Conservation (phyloP, 2,329 filamentous ascomycete species). For the Truncatella angustata region DNA sequence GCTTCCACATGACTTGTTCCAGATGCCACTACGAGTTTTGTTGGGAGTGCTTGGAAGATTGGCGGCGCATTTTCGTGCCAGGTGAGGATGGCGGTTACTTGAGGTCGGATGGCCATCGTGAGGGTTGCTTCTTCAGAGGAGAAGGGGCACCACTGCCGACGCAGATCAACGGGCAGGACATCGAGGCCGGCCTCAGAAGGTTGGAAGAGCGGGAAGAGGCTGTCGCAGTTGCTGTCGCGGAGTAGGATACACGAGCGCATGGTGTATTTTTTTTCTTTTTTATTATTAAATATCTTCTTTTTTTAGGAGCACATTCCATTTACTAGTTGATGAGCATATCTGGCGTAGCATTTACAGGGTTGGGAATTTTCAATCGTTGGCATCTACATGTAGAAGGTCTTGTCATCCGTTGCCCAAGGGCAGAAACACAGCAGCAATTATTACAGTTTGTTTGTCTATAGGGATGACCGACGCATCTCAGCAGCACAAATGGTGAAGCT, state of each 20-base stretch:
- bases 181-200: slow-evolving; percentile 12
- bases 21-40: slow-evolving; percentile 19
- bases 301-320: too few species aligned
- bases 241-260: too few species aligned
- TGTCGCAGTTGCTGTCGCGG: background rate
- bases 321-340: background rate
- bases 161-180: slow-evolving; percentile 12
- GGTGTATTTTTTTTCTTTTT: too few species aligned
- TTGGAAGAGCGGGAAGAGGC: slow-evolving; percentile 1
- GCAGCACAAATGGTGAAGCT: too few species aligned
- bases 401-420: too few species aligned
- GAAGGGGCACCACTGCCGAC: slow-evolving; percentile 11
- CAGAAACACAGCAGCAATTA: too few species aligned
- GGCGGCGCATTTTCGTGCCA: slow-evolving; percentile 14
- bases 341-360: background rate
- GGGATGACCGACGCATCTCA: too few species aligned
- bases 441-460: too few species aligned
- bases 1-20: slow-evolving; percentile 17
- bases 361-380: background rate
- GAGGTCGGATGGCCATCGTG: slow-evolving; percentile 11
- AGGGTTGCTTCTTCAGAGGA: slow-evolving; percentile 18
- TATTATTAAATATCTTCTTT: too few species aligned
- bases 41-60: slow-evolving; percentile 28
- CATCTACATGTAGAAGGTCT: too few species aligned
- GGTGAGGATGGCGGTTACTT: slow-evolving; percentile 9